Base-by-base conservation (phyloP, 73 alveolate genomes). In the Stentor roeselii region DNA sequence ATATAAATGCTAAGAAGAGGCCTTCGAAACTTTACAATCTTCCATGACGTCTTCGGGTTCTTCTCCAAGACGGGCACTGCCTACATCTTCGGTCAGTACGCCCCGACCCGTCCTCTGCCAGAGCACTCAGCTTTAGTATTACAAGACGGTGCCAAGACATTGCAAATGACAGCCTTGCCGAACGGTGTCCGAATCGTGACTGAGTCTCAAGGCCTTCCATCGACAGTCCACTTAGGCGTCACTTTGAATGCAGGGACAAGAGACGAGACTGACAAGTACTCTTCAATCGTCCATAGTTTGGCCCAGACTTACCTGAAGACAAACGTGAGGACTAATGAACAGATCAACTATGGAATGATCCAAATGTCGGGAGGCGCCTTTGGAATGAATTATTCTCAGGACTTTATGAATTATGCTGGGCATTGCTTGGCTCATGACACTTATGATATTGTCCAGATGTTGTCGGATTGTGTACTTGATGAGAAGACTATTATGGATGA, bases 321-420 rank as follows among this genome's bases (percentile, higher is more conserved):
- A 11, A 77, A 82, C 59, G 61, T 83, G 76, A 87, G 93, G 76
- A 89, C 98, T 36, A 94, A 94, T 82, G 98, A 94, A 85, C 89
- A 94, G 36, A 82, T 92, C 82, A 94, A 94, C 91, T 94, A 94
- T 82, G 94, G 96, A 36, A 90, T 92, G 87, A 90, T 94, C 75
- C 88, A 94, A 78, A 77, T 85, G 86, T 89, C 96, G 30, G 98
- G 98, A 60, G 98, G 98, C 38, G 92, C 85, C 74, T 92, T 90
- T 83, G 90, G 60, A 59, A 90, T 92, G 96, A 96, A 92, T 60
- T 92, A 84, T 75, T 94, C 89, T 78, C 89, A 92, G 74, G 98
- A 94, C 84, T 78, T 89, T 40, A 78, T 91, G 61, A 90, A 87
- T 82, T 92, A 91, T 87, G 85, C 88, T 84, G 96, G 97, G 14